Evolutionary conservation across 768 basidiomycete genomes (phyloP).

Genomic region (Suillus subaureus): DNA sequence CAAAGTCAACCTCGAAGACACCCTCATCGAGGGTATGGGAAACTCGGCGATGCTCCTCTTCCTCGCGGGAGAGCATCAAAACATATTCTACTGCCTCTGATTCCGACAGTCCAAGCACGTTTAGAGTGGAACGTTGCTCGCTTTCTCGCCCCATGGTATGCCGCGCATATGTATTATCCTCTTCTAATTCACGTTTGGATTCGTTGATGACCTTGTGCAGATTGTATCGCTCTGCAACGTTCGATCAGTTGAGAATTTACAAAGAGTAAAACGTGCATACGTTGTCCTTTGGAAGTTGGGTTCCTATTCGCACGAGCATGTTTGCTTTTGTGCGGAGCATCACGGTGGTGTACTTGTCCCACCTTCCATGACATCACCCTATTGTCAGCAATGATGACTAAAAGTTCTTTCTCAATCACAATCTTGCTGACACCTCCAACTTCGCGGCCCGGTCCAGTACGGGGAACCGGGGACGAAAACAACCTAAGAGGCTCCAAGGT

Average conservation of each 20-base stretch:
- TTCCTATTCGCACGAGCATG: constrained; percentile 29
- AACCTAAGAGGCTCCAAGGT: constrained; percentile 58
- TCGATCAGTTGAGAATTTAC: constrained; percentile 1
- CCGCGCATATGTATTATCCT: constrained; percentile 45
- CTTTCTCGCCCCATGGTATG: constrained; percentile 48
- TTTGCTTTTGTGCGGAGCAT: constrained; percentile 34
- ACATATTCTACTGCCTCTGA: constrained; percentile 77
- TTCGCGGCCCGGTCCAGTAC: constrained; percentile 34
- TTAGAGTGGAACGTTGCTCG: constrained; percentile 59
- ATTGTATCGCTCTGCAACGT: constrained; percentile 59
- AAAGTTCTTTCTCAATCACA: constrained; percentile 50
- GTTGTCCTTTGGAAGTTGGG: constrained; percentile 43
- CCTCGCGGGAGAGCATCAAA: constrained; percentile 84
- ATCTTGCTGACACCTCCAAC: constrained; percentile 57
- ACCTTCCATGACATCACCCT: constrained; percentile 71
- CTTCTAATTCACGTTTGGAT: constrained; percentile 51
- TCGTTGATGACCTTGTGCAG: constrained; percentile 65
- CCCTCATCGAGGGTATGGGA: constrained; percentile 46
- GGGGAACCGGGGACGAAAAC: constrained; percentile 51
- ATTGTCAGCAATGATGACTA: constrained; percentile 64
- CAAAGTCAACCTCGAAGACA: constrained; percentile 59
- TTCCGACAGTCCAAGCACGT: constrained; percentile 72
- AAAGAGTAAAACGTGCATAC: constrained; percentile 35
- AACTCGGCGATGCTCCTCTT: constrained; percentile 41
- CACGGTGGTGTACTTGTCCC: constrained; percentile 41